These are phyloP conservation scores for Wickerhamomyces silvicola DNA, from an alignment of 805 yeast genomes.

Conservation along the genomic window DNA sequence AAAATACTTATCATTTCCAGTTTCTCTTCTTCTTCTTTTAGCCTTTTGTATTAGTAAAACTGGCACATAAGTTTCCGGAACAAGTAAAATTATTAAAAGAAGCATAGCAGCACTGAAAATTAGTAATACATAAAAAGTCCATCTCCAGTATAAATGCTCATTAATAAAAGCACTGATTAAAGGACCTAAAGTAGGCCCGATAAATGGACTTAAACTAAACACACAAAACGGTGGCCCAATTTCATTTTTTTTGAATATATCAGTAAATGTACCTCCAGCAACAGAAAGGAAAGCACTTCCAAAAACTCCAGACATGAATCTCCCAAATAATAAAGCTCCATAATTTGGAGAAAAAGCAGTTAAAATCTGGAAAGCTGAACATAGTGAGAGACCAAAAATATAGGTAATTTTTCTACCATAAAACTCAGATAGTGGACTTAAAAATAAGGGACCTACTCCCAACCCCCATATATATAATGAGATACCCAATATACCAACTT, in stretches of 20 bases:
- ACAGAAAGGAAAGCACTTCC: conserved; percentile 72
- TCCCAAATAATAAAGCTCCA: conserved; percentile 56
- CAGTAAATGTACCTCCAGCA: conserved; percentile 74
- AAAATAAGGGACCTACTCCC: conserved; percentile 58
- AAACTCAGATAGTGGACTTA: conserved; percentile 65
- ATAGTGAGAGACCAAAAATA: conserved; percentile 50
- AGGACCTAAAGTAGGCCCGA: conserved; percentile 71
- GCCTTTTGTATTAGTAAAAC: conserved; percentile 47
- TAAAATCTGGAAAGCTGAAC: conserved; percentile 52
- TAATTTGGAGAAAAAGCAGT: conserved; percentile 53
- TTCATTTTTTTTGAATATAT: conserved; percentile 52
- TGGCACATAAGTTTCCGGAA: conserved; percentile 63
- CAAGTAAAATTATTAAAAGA: conserved; percentile 35
- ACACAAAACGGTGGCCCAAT: conserved; percentile 67
- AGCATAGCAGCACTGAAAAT: conserved; percentile 58
- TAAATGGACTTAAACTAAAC: conserved; percentile 55
- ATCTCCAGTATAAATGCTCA: conserved; percentile 49
- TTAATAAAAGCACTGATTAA: conserved; percentile 50
- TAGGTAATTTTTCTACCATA: conserved; percentile 57
- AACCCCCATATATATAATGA: conserved; percentile 65
- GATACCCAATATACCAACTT: conserved; percentile 49
- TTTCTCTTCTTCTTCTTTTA: conserved; percentile 39
- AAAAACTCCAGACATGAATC: conserved; percentile 65
- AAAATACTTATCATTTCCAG: conserved; percentile 44
- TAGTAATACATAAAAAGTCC: conserved; percentile 62